Percentiles rank a stretch among this genome's conserved stretches.
Evolutionary conservation across 805 yeast species (phyloP).

Genomic region (Wickerhamomyces alni): DNA sequence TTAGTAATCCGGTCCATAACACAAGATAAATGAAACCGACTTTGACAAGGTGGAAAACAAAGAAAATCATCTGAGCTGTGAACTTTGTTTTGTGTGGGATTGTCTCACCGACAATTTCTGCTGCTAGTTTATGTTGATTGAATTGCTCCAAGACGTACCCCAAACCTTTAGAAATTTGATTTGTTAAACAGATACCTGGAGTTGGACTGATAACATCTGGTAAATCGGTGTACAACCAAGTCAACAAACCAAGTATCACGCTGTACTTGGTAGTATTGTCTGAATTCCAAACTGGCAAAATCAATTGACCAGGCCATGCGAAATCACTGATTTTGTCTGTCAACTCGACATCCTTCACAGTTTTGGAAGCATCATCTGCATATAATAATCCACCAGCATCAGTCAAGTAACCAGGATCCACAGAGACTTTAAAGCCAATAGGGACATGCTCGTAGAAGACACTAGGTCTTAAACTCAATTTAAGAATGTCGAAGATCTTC

Average conservation of each 20-base stretch:
- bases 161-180: conserved; percentile 36
- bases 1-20: conserved; percentile 66
- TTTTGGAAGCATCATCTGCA: conserved; percentile 48
- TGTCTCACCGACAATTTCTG: conserved; percentile 44
- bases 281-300: conserved; percentile 65
- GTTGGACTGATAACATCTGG: conserved; percentile 89
- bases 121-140: conserved; percentile 38
- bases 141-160: conserved; percentile 27
- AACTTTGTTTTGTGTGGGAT: conserved; percentile 30
- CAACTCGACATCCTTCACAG: conserved; percentile 39
- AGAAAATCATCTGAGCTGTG: conserved; percentile 60
- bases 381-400: conserved; percentile 77
- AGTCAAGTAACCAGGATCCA: conserved; percentile 76
- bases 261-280: conserved; percentile 37
- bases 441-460: conserved; percentile 67
- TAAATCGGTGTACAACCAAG: conserved; percentile 90
- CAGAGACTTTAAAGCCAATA: conserved; percentile 52
- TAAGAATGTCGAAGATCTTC: conserved; percentile 58
- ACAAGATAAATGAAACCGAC: conserved; percentile 46
- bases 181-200: conserved; percentile 81
- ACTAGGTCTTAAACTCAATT: conserved; percentile 75
- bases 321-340: conserved; percentile 50
- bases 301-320: conserved; percentile 86
- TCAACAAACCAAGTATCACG: conserved; percentile 31
- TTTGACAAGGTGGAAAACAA: conserved; percentile 67